Evolutionary conservation across 2,329 filamentous ascomycete genomes (phyloP).

Genomic region (Fusarium tanahbumbuense): DNA sequence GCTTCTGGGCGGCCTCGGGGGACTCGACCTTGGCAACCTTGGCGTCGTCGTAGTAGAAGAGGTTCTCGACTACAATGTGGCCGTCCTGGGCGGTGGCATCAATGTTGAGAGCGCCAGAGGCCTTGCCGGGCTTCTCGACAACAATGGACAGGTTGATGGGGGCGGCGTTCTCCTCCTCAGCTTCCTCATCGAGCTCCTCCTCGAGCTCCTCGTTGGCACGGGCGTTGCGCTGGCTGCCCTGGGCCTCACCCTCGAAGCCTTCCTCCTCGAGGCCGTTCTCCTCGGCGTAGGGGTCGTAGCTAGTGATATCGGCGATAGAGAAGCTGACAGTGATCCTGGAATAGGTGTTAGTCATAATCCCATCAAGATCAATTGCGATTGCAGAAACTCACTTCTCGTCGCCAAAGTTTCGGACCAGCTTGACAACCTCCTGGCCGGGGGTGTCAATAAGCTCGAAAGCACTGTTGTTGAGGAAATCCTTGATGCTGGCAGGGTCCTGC

Average conservation of each 20-base stretch:
- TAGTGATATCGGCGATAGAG: constrained; percentile 56
- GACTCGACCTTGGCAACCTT: constrained; percentile 80
- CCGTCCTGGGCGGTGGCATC: constrained; percentile 90
- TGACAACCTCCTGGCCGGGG: constrained; percentile 87
- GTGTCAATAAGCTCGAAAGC: constrained; percentile 86
- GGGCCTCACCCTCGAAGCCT: constrained; percentile 55
- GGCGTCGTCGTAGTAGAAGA: constrained; percentile 86
- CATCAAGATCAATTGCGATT: constrained; percentile 1
- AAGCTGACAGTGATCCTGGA: constrained; percentile 58
- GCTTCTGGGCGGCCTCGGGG: constrained; percentile 80
- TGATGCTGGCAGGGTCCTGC: constrained; percentile 79
- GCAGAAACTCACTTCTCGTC: constrained; percentile 79
- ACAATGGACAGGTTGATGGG: constrained; percentile 87
- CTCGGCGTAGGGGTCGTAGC: constrained; percentile 54
- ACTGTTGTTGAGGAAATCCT: constrained; percentile 88
- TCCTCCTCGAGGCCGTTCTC: constrained; percentile 56
- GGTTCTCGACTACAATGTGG: constrained; percentile 86
- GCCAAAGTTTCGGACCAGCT: constrained; percentile 83
- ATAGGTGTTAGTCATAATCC: constrained; percentile 32
- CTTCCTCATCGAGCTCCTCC: constrained; percentile 59
- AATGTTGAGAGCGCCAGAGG: constrained; percentile 80
- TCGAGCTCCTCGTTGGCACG: constrained; percentile 50
- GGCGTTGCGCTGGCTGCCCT: constrained; percentile 63
- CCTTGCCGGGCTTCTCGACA: constrained; percentile 84
- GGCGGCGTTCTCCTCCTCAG: constrained; percentile 70